These are phyloP conservation scores for Cyberlindnera xylosilytica DNA, from an alignment of 805 yeast species.

Conservation along the genomic window DNA sequence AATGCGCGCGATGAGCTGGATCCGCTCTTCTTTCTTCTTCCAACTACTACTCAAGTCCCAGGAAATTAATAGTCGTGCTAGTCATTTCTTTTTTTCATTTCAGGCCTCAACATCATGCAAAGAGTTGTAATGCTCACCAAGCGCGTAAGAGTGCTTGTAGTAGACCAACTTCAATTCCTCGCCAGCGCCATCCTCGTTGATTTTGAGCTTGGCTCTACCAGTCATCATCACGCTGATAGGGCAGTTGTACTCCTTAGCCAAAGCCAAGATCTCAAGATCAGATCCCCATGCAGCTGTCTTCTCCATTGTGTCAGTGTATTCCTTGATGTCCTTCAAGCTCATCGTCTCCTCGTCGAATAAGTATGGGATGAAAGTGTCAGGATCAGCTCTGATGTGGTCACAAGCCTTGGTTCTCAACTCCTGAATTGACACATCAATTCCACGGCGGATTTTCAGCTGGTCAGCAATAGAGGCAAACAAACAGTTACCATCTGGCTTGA, in stretches of 20 bases:
- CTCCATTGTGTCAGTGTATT: slow-evolving; percentile 65
- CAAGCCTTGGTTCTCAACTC: slow-evolving; percentile 67
- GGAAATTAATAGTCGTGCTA: too few species aligned
- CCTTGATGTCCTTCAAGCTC: slow-evolving; percentile 58
- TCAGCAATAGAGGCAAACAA: slow-evolving; percentile 82
- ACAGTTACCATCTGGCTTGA: slow-evolving; percentile 93
- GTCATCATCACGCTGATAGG: slow-evolving; percentile 77
- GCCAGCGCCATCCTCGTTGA: slow-evolving; percentile 51
- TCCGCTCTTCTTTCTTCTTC: too few species aligned
- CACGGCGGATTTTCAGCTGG: slow-evolving; percentile 60
- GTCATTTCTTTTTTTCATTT: too few species aligned
- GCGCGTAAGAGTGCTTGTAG: slow-evolving; percentile 79
- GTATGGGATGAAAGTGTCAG: slow-evolving; percentile 75
- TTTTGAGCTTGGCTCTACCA: slow-evolving; percentile 62
- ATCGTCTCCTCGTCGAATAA: slow-evolving; percentile 76
- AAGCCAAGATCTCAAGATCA: slow-evolving; percentile 84
- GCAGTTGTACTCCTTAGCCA: slow-evolving; percentile 65
- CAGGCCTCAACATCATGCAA: slow-evolving; percentile 44
- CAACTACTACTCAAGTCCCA: too few species aligned
- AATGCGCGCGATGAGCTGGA: too few species aligned
- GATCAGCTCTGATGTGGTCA: slow-evolving; percentile 56
- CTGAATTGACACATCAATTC: slow-evolving; percentile 34
- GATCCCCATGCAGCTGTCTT: slow-evolving; percentile 96
- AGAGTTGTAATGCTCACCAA: slow-evolving; percentile 96
- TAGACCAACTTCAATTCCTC: slow-evolving; percentile 69